phyloP scores from a whole-genome alignment of 208 protist species.

The Wallacemonas rigidus region DNA sequence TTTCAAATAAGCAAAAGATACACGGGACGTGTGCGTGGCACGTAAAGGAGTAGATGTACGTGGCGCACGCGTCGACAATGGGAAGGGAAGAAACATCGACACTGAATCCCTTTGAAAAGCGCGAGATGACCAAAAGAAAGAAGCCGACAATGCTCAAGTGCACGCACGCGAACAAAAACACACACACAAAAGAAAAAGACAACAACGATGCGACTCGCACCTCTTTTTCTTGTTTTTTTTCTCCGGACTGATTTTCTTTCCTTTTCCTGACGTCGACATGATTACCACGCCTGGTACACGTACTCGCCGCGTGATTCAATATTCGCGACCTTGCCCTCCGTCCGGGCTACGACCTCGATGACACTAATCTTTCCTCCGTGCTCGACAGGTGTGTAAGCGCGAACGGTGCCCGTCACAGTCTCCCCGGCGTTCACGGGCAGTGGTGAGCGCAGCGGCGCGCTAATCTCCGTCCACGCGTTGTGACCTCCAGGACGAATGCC shows the following conservation, averaged over 20 bases:
- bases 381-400: constrained; percentile 43
- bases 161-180: constrained; percentile 10
- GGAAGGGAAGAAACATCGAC: neutral
- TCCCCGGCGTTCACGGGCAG: constrained; percentile 77
- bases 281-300: constrained; percentile 71
- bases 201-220: neutral
- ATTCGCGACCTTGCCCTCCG: constrained; percentile 57
- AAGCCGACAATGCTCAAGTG: neutral
- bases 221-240: neutral
- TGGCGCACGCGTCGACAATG: no score
- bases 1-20: no score
- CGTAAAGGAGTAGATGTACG: no score
- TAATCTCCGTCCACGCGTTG: constrained; percentile 86
- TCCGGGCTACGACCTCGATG: constrained; percentile 69
- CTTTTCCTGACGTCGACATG: neutral
- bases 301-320: constrained; percentile 69
- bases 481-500: constrained; percentile 72
- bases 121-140: no score
- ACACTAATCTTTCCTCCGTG: constrained; percentile 55
- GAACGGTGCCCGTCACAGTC: constrained; percentile 58
- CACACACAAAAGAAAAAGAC: constrained; percentile 10
- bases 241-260: constrained; percentile 5
- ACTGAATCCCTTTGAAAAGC: no score
- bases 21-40: no score
- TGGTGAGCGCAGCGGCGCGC: constrained; percentile 61